Conservation (phyloP, 306 rosid species). For the Vigna nakashimae region DNA sequence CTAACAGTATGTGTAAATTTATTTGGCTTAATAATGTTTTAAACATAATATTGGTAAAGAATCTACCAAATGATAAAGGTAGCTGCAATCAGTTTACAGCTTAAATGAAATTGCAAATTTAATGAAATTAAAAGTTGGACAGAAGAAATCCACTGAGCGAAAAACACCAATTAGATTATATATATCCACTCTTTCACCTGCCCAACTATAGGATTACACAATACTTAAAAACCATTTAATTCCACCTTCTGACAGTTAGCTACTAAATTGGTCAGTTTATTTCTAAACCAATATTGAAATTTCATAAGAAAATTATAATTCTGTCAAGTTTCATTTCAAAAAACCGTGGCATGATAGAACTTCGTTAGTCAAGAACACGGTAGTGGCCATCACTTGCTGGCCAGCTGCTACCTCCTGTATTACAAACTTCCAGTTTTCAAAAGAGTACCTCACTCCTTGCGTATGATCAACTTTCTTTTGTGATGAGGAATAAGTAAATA, state of each 20-base stretch:
- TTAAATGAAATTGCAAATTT: slow-evolving; percentile 22
- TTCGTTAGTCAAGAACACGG: background rate
- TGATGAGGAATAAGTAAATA: slow-evolving; percentile 27
- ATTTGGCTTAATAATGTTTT: slow-evolving; percentile 24
- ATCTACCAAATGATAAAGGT: background rate
- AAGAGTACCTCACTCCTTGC: slow-evolving; percentile 9
- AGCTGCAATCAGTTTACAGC: background rate
- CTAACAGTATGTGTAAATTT: background rate
- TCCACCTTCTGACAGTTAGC: background rate
- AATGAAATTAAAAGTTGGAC: slow-evolving; percentile 21
- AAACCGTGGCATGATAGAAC: background rate
- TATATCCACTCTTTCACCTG: slow-evolving; percentile 25
- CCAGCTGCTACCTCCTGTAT: slow-evolving; percentile 1
- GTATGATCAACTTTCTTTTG: background rate
- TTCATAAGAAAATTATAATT: background rate
- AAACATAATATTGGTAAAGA: background rate
- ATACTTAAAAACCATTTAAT: background rate
- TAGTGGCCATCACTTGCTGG: background rate
- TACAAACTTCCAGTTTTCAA: slow-evolving; percentile 5
- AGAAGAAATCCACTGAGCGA: background rate
- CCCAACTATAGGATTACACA: slow-evolving; percentile 8
- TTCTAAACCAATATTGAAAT: slow-evolving; percentile 9
- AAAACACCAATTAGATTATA: slow-evolving; percentile 5
- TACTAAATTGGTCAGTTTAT: background rate
- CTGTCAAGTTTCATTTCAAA: background rate